Percentiles rank a stretch among this genome's conserved stretches.
These are phyloP conservation scores for Phytophthora pinifolia DNA, from an alignment of 352 stramenopile genomes.

Conservation along the genomic window DNA sequence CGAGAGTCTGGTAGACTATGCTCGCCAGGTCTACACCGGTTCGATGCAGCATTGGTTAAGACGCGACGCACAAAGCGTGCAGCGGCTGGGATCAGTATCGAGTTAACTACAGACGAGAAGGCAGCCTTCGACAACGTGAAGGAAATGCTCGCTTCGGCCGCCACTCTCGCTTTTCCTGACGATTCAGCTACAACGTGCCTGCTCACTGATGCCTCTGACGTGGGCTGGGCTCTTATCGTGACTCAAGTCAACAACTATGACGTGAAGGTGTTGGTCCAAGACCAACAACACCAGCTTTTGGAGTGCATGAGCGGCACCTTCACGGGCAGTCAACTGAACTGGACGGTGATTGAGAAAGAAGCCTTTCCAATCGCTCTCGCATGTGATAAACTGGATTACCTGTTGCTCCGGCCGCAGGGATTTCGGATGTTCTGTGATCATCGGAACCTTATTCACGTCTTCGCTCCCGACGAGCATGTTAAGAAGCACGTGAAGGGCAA, in stretches of 20 bases:
- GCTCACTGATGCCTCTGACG: conserved; percentile 1
- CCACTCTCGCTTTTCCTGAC: conserved; percentile 4
- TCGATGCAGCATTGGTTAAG: not conserved
- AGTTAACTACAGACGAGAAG: not conserved
- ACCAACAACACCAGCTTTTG: not conserved
- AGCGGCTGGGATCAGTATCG: not conserved
- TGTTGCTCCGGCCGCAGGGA: conserved; percentile 1
- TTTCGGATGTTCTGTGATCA: conserved; percentile 10
- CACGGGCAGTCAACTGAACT: too few species aligned
- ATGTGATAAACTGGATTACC: conserved; percentile 9
- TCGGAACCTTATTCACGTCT: conserved; percentile 7
- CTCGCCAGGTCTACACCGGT: not conserved
- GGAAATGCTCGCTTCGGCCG: not conserved
- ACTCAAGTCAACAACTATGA: not conserved
- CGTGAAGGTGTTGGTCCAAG: not conserved
- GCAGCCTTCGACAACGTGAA: conserved; percentile 3
- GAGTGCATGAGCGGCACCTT: not conserved
- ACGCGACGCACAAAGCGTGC: not conserved
- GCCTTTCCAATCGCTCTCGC: conserved; percentile 5
- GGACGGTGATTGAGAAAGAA: too few species aligned
- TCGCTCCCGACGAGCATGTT: conserved; percentile 2
- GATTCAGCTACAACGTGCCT: conserved; percentile 5
- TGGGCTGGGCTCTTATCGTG: not conserved
- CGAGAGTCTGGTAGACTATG: not conserved
- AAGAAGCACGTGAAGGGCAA: conserved; percentile 13